Evolutionary conservation across 345 rosid species (phyloP).

Genomic region (Ceriops decandra): DNA sequence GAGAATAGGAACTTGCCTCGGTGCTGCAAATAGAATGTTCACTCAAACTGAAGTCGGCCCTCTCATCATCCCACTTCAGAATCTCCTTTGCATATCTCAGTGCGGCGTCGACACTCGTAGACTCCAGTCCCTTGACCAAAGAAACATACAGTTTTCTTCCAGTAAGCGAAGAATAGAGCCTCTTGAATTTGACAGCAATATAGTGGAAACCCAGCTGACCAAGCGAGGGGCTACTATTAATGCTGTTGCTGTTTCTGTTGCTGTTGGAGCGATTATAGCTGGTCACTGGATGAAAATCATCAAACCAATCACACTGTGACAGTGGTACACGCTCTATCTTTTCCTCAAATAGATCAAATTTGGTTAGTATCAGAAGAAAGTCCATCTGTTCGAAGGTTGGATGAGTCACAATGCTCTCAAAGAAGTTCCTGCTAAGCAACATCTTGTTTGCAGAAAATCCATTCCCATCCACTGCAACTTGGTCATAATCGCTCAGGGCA

Average conservation of each 20-base stretch:
- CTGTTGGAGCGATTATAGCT: slow-evolving; percentile 17
- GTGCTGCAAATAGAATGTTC: slow-evolving; percentile 56
- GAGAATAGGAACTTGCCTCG: slow-evolving; percentile 33
- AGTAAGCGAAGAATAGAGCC: slow-evolving; percentile 37
- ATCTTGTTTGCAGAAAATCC: slow-evolving; percentile 42
- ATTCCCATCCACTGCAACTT: slow-evolving; percentile 26
- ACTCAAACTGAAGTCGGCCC: slow-evolving; percentile 31
- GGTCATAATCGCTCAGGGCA: slow-evolving; percentile 60
- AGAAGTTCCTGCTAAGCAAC: slow-evolving; percentile 46
- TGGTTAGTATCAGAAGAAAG: slow-evolving; percentile 52
- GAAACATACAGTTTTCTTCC: slow-evolving; percentile 47
- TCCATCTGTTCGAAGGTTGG: slow-evolving; percentile 48
- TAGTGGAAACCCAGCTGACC: slow-evolving; percentile 55
- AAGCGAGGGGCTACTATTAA: slow-evolving; percentile 34
- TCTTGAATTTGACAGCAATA: slow-evolving; percentile 55
- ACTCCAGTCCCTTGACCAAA: slow-evolving; percentile 42
- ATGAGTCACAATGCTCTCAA: slow-evolving; percentile 45
- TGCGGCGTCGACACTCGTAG: slow-evolving; percentile 40
- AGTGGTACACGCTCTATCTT: slow-evolving; percentile 41
- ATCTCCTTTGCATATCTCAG: slow-evolving; percentile 55
- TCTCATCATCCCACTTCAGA: slow-evolving; percentile 63
- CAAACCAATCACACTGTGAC: slow-evolving; percentile 54
- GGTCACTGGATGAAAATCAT: slow-evolving; percentile 45
- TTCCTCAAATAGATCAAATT: slow-evolving; percentile 50
- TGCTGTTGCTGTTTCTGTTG: too few species aligned